phyloP scores from a whole-genome alignment of 768 basidiomycete genomes.

The Guyanaporus albipodus region DNA sequence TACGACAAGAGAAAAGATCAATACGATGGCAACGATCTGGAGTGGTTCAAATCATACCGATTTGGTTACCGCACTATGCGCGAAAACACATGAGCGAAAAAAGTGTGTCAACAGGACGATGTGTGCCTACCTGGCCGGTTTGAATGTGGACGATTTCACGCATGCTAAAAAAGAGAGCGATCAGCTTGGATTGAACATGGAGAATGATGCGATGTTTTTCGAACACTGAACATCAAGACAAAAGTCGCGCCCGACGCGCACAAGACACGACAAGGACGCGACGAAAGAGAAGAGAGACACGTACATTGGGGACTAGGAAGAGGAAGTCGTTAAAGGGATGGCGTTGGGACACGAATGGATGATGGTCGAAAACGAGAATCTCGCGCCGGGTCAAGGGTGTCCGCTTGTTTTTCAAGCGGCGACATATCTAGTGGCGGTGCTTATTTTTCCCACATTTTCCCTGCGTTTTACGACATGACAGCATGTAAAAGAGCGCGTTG shows the following conservation, averaged over 20 bases:
- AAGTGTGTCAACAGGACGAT: not conserved
- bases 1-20: slow-evolving; percentile 17
- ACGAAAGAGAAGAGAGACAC: slow-evolving; percentile 19
- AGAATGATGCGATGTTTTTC: slow-evolving; percentile 14
- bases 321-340: slow-evolving; percentile 30
- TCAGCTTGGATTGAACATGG: slow-evolving; percentile 20
- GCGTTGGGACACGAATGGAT: slow-evolving; percentile 32
- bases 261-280: slow-evolving; percentile 24
- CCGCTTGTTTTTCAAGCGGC: slow-evolving; percentile 37
- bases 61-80: slow-evolving; percentile 95
- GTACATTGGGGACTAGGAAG: slow-evolving; percentile 28
- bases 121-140: slow-evolving; percentile 82
- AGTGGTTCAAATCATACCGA: slow-evolving; percentile 57
- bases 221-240: slow-evolving; percentile 16
- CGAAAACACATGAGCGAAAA: slow-evolving; percentile 28
- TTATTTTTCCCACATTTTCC: slow-evolving; percentile 14
- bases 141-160: slow-evolving; percentile 99
- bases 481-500: not conserved
- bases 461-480: slow-evolving; percentile 8
- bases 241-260: slow-evolving; percentile 27
- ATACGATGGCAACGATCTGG: slow-evolving; percentile 12
- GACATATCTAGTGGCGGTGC: slow-evolving; percentile 28
- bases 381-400: slow-evolving; percentile 36
- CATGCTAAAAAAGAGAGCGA: slow-evolving; percentile 58
- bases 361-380: slow-evolving; percentile 34